phyloP scores from a whole-genome alignment of 2,329 filamentous ascomycete genomes.

The Clonostachys rhizophaga region DNA sequence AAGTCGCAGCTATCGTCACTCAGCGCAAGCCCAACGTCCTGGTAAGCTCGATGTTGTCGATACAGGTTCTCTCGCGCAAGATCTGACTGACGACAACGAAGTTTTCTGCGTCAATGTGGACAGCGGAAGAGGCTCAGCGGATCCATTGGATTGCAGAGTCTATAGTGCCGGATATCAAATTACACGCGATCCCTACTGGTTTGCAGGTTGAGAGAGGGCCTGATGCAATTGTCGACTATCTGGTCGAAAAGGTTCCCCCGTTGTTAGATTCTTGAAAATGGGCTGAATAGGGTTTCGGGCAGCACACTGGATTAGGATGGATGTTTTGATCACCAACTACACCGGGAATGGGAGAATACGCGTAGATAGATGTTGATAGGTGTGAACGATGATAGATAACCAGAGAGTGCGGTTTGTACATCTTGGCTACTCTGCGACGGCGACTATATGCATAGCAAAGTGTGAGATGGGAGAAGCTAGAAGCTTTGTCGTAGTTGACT shows the following conservation, averaged over 20 bases:
- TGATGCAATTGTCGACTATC: slow-evolving; percentile 48
- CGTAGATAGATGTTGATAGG: too few species aligned
- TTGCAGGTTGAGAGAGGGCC: slow-evolving; percentile 47
- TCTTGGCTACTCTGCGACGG: too few species aligned
- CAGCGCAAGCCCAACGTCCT: slow-evolving; percentile 19
- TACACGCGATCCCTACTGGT: slow-evolving; percentile 46
- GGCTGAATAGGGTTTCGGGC: too few species aligned
- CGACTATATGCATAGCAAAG: too few species aligned
- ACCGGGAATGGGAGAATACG: too few species aligned
- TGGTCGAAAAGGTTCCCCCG: slow-evolving; percentile 33
- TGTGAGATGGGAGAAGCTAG: too few species aligned
- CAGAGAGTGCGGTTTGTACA: too few species aligned
- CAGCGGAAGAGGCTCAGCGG: slow-evolving; percentile 36
- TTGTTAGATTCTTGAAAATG: slow-evolving; percentile 8
- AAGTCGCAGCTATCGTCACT: slow-evolving; percentile 48
- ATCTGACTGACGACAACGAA: slow-evolving; percentile 13
- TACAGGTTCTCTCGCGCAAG: too few species aligned
- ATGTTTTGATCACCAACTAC: too few species aligned
- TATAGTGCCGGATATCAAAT: slow-evolving; percentile 40
- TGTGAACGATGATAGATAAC: too few species aligned
- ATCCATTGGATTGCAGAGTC: slow-evolving; percentile 37
- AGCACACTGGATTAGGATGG: too few species aligned
- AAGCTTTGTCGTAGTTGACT: too few species aligned
- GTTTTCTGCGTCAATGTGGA: slow-evolving; percentile 56
- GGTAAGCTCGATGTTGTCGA: slow-evolving; percentile 6